Percentiles rank a stretch among this genome's conserved stretches.
Conservation (phyloP, 2,329 filamentous ascomycete genomes). For the Hansfordia pulvinata region DNA sequence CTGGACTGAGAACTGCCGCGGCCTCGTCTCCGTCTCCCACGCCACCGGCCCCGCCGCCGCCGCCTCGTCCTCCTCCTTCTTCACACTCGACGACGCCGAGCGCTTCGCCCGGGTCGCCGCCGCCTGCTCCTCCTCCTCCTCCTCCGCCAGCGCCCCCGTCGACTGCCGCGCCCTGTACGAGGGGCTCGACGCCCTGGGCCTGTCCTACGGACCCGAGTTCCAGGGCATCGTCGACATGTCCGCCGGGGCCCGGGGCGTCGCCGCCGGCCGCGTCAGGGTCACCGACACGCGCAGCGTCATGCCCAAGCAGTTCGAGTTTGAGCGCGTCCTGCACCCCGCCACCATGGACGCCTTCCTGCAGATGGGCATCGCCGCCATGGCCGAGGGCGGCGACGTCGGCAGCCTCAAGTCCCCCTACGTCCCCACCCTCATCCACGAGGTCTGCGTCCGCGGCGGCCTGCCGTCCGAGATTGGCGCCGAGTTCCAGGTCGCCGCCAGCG, state of each 20-base stretch:
- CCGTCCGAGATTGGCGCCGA: conserved; percentile 1
- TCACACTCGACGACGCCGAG: too few species aligned
- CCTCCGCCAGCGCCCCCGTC: conserved; percentile 2
- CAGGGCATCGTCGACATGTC: conserved; percentile 4
- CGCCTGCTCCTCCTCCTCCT: too few species aligned
- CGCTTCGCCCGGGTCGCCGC: too few species aligned
- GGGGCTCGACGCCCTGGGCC: conserved; percentile 7
- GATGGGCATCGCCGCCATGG: conserved; percentile 7
- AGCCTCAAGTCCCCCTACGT: conserved; percentile 3
- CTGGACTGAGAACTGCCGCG: conserved; percentile 8
- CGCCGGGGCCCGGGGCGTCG: too few species aligned
- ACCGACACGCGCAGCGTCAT: not conserved
- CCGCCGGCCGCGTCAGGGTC: not conserved
- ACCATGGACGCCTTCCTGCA: conserved; percentile 16
- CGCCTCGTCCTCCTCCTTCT: too few species aligned
- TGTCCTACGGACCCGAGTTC: conserved; percentile 8
- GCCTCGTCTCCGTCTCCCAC: conserved; percentile 4
- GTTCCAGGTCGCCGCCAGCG: conserved; percentile 2
- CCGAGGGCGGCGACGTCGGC: not conserved
- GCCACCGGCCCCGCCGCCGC: not conserved
- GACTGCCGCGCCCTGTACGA: conserved; percentile 6
- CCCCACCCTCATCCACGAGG: conserved; percentile 3
- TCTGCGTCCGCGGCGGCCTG: conserved; percentile 2
- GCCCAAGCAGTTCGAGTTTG: conserved; percentile 9
- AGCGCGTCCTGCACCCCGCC: conserved; percentile 17